phyloP scores from a whole-genome alignment of 139 green algal species.

The Raphidocelis subcapitata region DNA sequence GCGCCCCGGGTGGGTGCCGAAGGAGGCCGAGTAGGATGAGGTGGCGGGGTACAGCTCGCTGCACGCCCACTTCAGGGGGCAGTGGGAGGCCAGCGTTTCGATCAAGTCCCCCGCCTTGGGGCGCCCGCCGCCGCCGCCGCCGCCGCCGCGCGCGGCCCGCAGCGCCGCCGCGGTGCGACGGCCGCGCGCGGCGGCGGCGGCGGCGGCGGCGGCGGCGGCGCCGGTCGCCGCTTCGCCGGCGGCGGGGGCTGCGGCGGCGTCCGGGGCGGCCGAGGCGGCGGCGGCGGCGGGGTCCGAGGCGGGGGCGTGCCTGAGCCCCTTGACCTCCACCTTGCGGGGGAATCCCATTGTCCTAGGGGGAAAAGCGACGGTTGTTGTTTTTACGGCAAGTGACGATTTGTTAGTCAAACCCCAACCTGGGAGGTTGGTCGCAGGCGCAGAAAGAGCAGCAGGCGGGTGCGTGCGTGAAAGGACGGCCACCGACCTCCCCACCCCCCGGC shows the following conservation, averaged over 20 bases:
- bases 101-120: slow-evolving; percentile 6
- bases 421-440: too few relatives aligned
- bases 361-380: too few relatives aligned
- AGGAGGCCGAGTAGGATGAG: slow-evolving; percentile 12
- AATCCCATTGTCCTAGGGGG: slow-evolving; percentile 8
- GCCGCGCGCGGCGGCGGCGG: neutral
- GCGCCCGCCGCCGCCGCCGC: neutral
- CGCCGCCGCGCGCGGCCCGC: neutral
- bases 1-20: neutral
- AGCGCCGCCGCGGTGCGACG: neutral
- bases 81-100: slow-evolving; percentile 17
- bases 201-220: neutral
- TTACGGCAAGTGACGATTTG: too few relatives aligned
- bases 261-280: neutral
- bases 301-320: slow-evolving; percentile 4
- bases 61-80: slow-evolving; percentile 23
- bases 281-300: neutral
- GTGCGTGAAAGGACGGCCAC: too few relatives aligned
- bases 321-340: slow-evolving; percentile 14
- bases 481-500: too few relatives aligned
- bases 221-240: too few relatives aligned
- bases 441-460: too few relatives aligned
- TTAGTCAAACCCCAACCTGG: too few relatives aligned
- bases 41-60: neutral
- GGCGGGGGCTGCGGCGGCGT: too few relatives aligned